A percentile compares a stretch with the other conserved stretches of the same genome.
Conservation (phyloP, 306 rosid species). For the Prunus fruticosa region DNA sequence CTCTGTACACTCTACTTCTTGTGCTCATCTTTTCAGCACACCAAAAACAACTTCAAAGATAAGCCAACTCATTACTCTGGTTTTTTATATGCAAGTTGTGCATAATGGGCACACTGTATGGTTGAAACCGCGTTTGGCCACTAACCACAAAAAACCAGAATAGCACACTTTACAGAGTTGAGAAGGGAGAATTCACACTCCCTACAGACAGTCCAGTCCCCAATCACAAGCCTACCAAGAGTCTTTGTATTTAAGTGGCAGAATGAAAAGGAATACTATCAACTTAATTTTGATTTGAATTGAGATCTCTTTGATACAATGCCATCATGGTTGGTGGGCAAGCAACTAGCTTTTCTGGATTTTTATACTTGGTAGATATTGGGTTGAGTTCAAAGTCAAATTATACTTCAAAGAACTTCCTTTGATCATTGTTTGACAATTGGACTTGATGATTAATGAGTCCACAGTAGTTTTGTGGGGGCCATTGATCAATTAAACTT, state of each 20-base stretch:
- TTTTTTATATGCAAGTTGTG: slow-evolving; percentile 10
- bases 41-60: background rate
- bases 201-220: no score
- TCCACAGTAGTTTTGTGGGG: no score
- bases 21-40: background rate
- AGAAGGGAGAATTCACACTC: no score
- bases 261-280: no score
- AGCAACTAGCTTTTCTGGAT: no score
- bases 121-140: slow-evolving; percentile 5
- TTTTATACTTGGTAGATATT: background rate
- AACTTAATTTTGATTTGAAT: no score
- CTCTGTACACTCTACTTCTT: background rate
- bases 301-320: background rate
- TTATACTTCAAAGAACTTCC: slow-evolving; percentile 11
- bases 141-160: no score
- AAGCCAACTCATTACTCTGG: background rate
- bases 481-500: background rate
- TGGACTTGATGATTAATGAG: background rate
- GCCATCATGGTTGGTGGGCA: no score
- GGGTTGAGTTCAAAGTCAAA: slow-evolving; percentile 14
- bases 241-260: no score
- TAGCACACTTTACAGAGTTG: no score
- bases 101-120: background rate
- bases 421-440: background rate
- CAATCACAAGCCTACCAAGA: no score